These are phyloP conservation scores for Metschnikowia cerradonensis DNA, from an alignment of 805 yeast genomes.

Conservation along the genomic window DNA sequence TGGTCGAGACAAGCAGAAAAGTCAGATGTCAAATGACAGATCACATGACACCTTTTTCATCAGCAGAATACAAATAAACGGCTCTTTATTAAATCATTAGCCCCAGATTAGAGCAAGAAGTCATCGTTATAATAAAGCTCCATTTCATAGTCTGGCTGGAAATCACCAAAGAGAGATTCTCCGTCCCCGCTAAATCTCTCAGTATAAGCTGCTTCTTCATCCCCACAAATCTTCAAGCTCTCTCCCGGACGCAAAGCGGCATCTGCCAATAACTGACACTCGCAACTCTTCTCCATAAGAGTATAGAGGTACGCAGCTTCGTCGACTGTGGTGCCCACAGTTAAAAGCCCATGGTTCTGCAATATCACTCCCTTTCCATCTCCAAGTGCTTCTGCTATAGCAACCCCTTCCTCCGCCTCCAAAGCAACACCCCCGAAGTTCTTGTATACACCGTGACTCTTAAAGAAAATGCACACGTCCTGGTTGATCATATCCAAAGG, in stretches of 20 bases:
- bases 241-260: conserved; percentile 43
- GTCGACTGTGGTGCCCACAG: conserved; percentile 67
- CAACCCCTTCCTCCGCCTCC: conserved; percentile 58
- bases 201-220: conserved; percentile 67
- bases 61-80: not conserved
- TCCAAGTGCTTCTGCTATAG: conserved; percentile 60
- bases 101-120: conserved; percentile 18
- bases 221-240: conserved; percentile 43
- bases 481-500: conserved; percentile 78
- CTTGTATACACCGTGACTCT: conserved; percentile 58
- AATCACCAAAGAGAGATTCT: conserved; percentile 65
- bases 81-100: not conserved
- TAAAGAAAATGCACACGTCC: conserved; percentile 67
- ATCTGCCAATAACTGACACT: conserved; percentile 62
- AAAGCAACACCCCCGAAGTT: conserved; percentile 80
- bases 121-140: conserved; percentile 23
- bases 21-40: too few relatives aligned
- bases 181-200: conserved; percentile 57
- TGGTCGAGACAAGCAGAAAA: too few relatives aligned
- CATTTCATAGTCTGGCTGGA: conserved; percentile 63
- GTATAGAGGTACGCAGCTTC: conserved; percentile 69
- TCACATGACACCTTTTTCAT: not conserved
- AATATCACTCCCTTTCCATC: conserved; percentile 55
- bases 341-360: conserved; percentile 70
- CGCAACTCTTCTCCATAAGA: conserved; percentile 60